Conservation (phyloP, 345 rosid species). For the Dipteronia dyeriana region DNA sequence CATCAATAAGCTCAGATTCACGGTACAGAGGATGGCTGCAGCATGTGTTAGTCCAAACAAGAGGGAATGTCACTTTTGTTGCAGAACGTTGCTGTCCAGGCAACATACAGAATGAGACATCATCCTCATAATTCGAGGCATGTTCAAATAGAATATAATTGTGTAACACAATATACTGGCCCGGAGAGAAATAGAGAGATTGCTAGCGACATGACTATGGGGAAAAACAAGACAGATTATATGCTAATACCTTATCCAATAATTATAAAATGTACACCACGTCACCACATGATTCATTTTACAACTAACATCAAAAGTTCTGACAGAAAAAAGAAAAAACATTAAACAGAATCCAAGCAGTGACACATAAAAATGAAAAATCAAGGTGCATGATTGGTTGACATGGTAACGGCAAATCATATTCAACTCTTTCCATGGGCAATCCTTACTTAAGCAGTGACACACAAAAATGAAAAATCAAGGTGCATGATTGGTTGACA, state of each 20-base stretch:
- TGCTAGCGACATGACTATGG: background rate
- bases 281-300: background rate
- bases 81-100: conserved; percentile 84
- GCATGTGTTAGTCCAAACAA: conserved; percentile 98
- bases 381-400: background rate
- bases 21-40: conserved; percentile 97
- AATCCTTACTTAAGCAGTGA: background rate
- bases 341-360: background rate
- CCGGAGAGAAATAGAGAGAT: background rate
- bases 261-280: background rate
- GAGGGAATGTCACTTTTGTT: conserved; percentile 95
- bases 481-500: background rate
- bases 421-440: background rate
- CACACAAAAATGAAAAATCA: too few species aligned
- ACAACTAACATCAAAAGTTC: background rate
- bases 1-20: conserved; percentile 80
- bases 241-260: background rate
- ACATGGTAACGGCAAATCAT: background rate
- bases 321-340: background rate
- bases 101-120: background rate
- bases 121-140: background rate
- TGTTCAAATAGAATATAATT: background rate
- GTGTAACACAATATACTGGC: background rate
- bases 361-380: background rate
- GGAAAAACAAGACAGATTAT: background rate